Percentiles rank a stretch among this genome's conserved stretches.
Conservation (phyloP, 2,329 filamentous ascomycete species). For the Passalora sequoiae region DNA sequence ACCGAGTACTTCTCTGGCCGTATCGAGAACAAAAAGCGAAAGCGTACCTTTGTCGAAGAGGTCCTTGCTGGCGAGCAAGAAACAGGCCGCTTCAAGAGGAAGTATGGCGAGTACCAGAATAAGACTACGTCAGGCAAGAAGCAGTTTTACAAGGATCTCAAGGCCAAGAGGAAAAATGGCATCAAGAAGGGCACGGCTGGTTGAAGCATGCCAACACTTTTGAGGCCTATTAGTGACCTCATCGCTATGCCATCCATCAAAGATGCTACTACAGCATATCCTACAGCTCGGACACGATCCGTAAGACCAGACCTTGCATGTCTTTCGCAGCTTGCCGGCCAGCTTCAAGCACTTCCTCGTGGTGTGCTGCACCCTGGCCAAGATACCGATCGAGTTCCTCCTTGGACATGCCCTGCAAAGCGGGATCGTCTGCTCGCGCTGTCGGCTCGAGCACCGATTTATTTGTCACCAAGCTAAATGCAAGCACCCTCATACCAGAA, state of each 20-base stretch:
- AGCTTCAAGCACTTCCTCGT: conserved; percentile 61
- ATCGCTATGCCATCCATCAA: conserved; percentile 8
- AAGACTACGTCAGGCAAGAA: conserved; percentile 85
- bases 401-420: conserved; percentile 47
- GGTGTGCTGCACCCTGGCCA: conserved; percentile 57
- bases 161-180: conserved; percentile 49
- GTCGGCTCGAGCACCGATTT: conserved; percentile 56
- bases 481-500: conserved; percentile 57
- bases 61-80: conserved; percentile 63
- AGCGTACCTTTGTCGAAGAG: conserved; percentile 81
- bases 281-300: conserved; percentile 41
- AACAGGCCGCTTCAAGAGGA: conserved; percentile 71
- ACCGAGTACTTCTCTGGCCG: conserved; percentile 81
- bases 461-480: conserved; percentile 63
- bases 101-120: conserved; percentile 79
- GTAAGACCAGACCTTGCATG: conserved; percentile 53
- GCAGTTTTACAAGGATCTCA: conserved; percentile 76
- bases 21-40: conserved; percentile 79
- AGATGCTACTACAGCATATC: conserved; percentile 7
- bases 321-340: conserved; percentile 56
- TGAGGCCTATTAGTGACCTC: no score
- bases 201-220: no score
- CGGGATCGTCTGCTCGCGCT: conserved; percentile 53
- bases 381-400: conserved; percentile 52
- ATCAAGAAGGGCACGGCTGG: conserved; percentile 32